phyloP scores from a whole-genome alignment of 345 rosid species.

The Triadica sebifera region DNA sequence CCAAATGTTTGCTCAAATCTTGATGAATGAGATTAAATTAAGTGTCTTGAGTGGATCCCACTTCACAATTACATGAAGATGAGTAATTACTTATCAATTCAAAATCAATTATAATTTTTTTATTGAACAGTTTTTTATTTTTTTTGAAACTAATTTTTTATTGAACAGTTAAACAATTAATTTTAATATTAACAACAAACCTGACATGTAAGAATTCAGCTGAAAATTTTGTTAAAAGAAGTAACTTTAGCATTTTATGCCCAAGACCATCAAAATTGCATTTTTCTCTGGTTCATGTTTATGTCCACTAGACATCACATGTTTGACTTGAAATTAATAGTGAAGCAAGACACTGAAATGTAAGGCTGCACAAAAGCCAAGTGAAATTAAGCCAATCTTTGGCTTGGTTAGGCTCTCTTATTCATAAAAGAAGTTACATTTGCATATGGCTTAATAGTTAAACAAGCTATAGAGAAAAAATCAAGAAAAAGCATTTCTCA shows the following conservation, averaged over 20 bases:
- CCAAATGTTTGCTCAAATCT: background rate
- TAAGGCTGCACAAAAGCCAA: background rate
- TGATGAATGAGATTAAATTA: no score
- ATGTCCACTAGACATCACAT: background rate
- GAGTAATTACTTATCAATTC: background rate
- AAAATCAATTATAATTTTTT: background rate
- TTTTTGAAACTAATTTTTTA: no score
- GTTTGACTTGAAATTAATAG: background rate
- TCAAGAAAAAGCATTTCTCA: background rate
- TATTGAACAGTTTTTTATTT: background rate
- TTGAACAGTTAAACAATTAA: background rate
- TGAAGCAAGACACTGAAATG: background rate
- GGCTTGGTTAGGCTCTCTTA: background rate
- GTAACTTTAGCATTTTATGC: background rate
- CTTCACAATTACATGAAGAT: background rate
- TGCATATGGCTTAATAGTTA: background rate
- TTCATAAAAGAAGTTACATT: background rate
- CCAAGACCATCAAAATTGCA: background rate
- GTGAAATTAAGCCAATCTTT: background rate
- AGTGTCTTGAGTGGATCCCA: no score
- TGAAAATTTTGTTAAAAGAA: background rate
- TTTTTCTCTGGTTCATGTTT: background rate
- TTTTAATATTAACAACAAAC: background rate
- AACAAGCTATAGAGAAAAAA: background rate
- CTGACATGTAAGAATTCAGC: background rate